Percentiles rank a stretch among this genome's conserved stretches.
These are phyloP conservation scores for Euphorbia peplus DNA, from an alignment of 345 rosid genomes.

Conservation along the genomic window DNA sequence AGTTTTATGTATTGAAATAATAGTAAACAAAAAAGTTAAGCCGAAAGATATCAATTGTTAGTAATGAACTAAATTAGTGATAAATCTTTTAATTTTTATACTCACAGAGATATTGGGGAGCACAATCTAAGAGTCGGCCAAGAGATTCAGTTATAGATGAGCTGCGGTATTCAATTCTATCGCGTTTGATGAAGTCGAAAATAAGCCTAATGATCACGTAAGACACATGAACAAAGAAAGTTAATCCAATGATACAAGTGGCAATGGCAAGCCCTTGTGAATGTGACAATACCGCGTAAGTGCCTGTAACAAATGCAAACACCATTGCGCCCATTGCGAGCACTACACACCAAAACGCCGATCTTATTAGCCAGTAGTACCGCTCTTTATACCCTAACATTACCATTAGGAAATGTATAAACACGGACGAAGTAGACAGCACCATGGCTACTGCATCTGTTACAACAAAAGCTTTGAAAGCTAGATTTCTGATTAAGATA, in stretches of 20 bases:
- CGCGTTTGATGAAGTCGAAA: background rate
- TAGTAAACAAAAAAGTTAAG: no score
- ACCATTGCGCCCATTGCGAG: background rate
- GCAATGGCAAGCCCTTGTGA: background rate
- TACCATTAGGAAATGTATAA: background rate
- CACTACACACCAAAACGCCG: background rate
- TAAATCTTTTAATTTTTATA: no score
- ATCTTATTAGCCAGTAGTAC: background rate
- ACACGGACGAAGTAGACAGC: background rate
- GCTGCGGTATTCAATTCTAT: background rate
- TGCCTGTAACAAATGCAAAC: conserved; percentile 4
- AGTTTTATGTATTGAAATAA: no score
- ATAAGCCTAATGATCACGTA: background rate
- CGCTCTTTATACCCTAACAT: background rate
- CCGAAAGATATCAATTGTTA: no score
- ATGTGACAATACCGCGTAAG: conserved; percentile 3
- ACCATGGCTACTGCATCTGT: no score
- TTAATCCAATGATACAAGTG: background rate
- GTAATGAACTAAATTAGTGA: no score
- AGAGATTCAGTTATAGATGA: no score
- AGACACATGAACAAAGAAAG: background rate
- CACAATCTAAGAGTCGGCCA: no score
- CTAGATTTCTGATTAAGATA: conserved; percentile 1
- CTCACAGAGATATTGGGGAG: no score
- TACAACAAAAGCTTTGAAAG: no score